Base-by-base conservation (phyloP, 2,329 filamentous ascomycete species). In the Diaporthe capsici region DNA sequence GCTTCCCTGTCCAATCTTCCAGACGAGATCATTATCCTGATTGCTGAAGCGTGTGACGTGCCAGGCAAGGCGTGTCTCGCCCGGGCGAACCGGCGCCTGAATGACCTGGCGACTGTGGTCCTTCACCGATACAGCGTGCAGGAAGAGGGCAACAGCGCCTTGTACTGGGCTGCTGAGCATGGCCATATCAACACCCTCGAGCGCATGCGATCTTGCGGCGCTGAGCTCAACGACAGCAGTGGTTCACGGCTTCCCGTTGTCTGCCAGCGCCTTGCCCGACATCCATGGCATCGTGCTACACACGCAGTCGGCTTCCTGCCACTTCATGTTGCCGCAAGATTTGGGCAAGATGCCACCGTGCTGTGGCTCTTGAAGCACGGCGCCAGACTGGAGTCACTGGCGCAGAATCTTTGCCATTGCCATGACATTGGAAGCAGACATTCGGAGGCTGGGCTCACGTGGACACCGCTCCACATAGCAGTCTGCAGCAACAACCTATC, bases 161-260 rank as follows among this genome's bases (percentile, higher is more conserved):
- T 65, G 60, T 65, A 44, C 60, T 65, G 60, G 60, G 60, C 60
- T 28, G 10, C 60, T 17, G n/a, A 65, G 13, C 60, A 65, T 20
- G 60, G 60, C n/a, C 34, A 44, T n/a, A 47, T 65, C n/a, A 44
- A 47, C 12, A 47, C 39, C 12, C n/a, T 65, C 10, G 39, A 65
- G 20, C 10, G 39, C 13, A 28, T 65, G 39, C 39, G 39, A 7
- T 65, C 60, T 31, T 47, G n/a, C 39, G 60, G 60, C 8, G 60
- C 60, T 9, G 60, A 65, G 10, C 12, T 65, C n/a, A 65, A 65
- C 39, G 60, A 65, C 60, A 65, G 20, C 39, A 65, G 39, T n/a
- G 60, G 39, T 10, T 65, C 60, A 31, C 60, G 60, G 6, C 44
- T 31, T 13, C 60, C 39, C n/a, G 10, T 47, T 6, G 60, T 65